Evolutionary conservation across 768 basidiomycete species (phyloP).

Genomic region (Terana coerulea): DNA sequence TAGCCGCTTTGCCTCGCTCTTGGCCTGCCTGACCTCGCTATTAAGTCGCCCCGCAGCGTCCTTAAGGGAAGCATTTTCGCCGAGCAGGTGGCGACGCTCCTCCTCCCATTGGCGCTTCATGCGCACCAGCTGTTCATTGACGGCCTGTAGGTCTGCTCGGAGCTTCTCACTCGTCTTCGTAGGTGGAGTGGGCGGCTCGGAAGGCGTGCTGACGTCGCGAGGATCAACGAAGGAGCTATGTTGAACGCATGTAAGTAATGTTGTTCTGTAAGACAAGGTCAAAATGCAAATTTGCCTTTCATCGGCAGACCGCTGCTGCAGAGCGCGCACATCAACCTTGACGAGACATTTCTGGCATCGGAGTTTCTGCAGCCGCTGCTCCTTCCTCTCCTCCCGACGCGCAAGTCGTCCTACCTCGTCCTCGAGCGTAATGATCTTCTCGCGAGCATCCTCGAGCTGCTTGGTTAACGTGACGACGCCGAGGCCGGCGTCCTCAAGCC

Average conservation of each 20-base stretch:
- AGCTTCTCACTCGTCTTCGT: slow-evolving; percentile 66
- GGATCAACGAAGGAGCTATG: slow-evolving; percentile 51
- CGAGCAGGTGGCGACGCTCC: slow-evolving; percentile 59
- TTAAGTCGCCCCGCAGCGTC: slow-evolving; percentile 67
- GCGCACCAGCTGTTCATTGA: slow-evolving; percentile 58
- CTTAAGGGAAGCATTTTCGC: slow-evolving; percentile 70
- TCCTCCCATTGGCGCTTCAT: slow-evolving; percentile 70
- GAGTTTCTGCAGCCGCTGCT: slow-evolving; percentile 53
- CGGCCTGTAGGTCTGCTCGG: slow-evolving; percentile 51
- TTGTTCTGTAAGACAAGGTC: too few relatives aligned
- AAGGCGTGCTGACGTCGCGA: slow-evolving; percentile 41
- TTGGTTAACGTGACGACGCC: slow-evolving; percentile 68
- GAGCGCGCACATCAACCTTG: slow-evolving; percentile 50
- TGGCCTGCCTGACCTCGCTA: slow-evolving; percentile 51
- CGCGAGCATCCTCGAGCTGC: slow-evolving; percentile 69
- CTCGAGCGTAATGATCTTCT: slow-evolving; percentile 52
- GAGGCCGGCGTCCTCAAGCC: slow-evolving; percentile 76
- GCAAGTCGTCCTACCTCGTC: slow-evolving; percentile 64
- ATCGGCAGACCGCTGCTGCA: slow-evolving; percentile 43
- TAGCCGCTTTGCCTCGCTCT: slow-evolving; percentile 53
- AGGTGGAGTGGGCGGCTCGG: slow-evolving; percentile 65
- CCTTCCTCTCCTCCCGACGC: slow-evolving; percentile 67
- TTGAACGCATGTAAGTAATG: background rate
- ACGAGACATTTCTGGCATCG: slow-evolving; percentile 68
- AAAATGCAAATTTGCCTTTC: slow-evolving; percentile 48